Evolutionary conservation across 2,329 filamentous ascomycete genomes (phyloP), one percentile per base, ranked within the genome.

Genomic region (Onygenales sp.): DNA sequence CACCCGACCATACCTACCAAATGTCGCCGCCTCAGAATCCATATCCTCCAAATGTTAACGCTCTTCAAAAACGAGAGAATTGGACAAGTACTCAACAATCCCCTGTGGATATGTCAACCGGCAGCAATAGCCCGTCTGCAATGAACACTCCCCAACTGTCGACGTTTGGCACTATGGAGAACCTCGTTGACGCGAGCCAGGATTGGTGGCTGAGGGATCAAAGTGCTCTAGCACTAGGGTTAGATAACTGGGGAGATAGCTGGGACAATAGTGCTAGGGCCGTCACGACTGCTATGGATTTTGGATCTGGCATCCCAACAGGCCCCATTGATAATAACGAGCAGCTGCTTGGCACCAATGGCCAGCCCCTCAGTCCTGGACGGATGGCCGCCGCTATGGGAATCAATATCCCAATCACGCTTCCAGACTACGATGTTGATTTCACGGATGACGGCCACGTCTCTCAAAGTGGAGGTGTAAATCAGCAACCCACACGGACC

Each of bases 171-270:
- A 78, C 77, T 7, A 73, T 83, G 1, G 80, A 84, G 38, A 78
- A 79, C 44, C 66, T 86, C 5, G 75, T 85, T 3, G 76, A 80
- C 45, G 82, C 85, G 49, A 80, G 78, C 47, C 81, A 84, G 56
- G 79, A 85, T 59, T 83, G 79, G 80, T 84, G 81, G 74, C 74
- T 83, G 52, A 72, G 77, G 38, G 83, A 87, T 61, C 82, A 86
- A 60, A 77, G 73, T 14, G 78, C 79, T 49, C 68, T 86, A 3
- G 81, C 79, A 0, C 66, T 78, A 3, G 83, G 82, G 1, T 80
- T 86, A 57, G 83, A 79, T 31, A 83, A 82, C 52, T 86, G 58
- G 58, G 41, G 42, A 21, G 52, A 51, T 32, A 50, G 32, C 35
- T 56, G 55, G 55, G 43, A 51, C 35, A 46, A 14, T 21, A 17